Evolutionary conservation across 208 protist species (phyloP), one percentile per base, ranked within the genome.

Genomic region (Acanthamoeba culbertsoni): DNA sequence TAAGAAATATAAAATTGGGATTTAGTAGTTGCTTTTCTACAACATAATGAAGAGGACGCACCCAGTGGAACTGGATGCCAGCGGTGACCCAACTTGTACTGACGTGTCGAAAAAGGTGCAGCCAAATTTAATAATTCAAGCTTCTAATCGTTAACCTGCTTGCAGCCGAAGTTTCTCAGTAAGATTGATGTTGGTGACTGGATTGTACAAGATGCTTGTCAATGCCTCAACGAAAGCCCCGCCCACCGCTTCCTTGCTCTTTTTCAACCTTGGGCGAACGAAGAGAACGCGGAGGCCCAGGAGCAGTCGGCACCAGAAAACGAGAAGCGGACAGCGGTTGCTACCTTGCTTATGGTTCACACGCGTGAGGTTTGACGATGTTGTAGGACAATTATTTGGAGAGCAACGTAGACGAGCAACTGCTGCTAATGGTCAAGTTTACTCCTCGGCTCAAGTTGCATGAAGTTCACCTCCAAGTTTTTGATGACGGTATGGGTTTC

Each of bases 141-240:
- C n/a, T n/a, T n/a, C n/a, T n/a, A n/a, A n/a, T n/a, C n/a, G n/a
- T n/a, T n/a, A n/a, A n/a, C n/a, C n/a, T 86, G 37, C 31, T 0
- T 51, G 31, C 77, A 86, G 77, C 77, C 77, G 12, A 86, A 86
- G 77, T n/a, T 86, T n/a, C 35, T 86, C 26, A 42, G 53, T 37
- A 86, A 86, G 35, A 57, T 86, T 10, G 77, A 86, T 45, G 53
- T 86, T 18, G 53, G 77, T 0, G 77, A 86, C 20, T 86, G 45
- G 48, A 59, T 86, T 3, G 48, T 86, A 18, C 48, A 33, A n/a
- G 53, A 86, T 28, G 77, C 45, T n/a, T 86, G 77, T 26, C 77
- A 86, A 46, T 86, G 77, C 45, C 77, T 86, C 48, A 86, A 86
- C 37, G 48, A 86, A 26, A 86, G 77, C 77, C 35, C 53, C 31